Conservation (phyloP, 2,329 filamentous ascomycete genomes). For the Paecilomyces fulvus region DNA sequence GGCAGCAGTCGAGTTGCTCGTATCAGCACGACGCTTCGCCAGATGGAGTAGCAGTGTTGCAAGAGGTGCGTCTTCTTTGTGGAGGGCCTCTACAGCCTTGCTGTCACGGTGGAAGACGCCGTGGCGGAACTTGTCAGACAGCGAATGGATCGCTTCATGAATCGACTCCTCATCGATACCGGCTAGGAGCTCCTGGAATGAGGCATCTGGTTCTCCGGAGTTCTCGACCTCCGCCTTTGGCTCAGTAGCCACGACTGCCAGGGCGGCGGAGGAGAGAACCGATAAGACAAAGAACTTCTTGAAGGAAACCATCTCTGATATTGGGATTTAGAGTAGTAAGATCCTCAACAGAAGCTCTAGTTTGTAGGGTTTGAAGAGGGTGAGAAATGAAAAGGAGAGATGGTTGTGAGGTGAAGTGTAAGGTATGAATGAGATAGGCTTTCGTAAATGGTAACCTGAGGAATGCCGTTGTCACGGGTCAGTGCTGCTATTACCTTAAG, state of each 20-base stretch:
- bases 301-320: background rate
- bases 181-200: constrained; percentile 49
- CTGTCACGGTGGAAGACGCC: constrained; percentile 60
- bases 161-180: constrained; percentile 52
- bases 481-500: background rate
- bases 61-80: constrained; percentile 52
- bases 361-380: background rate
- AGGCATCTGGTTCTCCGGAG: background rate
- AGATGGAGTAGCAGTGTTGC: constrained; percentile 57
- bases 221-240: background rate
- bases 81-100: constrained; percentile 54
- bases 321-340: background rate
- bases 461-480: background rate
- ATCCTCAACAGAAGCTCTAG: background rate
- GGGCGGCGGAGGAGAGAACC: background rate
- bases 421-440: background rate
- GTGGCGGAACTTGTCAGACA: constrained; percentile 57
- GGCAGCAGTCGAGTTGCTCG: constrained; percentile 12
- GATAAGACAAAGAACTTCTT: background rate
- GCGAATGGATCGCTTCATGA: constrained; percentile 57
- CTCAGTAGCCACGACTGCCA: background rate
- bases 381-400: background rate
- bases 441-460: background rate
- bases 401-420: background rate
- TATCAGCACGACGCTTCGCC: constrained; percentile 47